Percentiles rank a stretch among this genome's conserved stretches.
Evolutionary conservation across 805 yeast genomes (phyloP).

Genomic region (Myxozyma melibiosi): DNA sequence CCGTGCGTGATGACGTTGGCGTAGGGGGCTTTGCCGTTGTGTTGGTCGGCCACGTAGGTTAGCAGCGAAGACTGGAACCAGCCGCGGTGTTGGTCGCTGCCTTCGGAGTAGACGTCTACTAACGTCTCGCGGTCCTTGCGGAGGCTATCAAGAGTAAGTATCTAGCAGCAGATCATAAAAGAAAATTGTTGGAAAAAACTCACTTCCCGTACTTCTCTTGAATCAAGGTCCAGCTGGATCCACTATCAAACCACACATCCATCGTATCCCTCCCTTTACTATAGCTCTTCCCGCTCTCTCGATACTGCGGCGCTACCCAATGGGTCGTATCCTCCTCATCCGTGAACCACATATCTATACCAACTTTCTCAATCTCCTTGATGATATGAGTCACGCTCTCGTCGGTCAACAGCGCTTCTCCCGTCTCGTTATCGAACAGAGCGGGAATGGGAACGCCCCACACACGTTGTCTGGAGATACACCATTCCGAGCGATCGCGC

Average conservation of each 20-base stretch:
- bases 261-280: conserved; percentile 82
- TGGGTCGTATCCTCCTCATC: conserved; percentile 52
- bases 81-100: conserved; percentile 98
- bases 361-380: conserved; percentile 54
- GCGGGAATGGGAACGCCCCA: conserved; percentile 99
- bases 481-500: conserved; percentile 87
- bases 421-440: conserved; percentile 61
- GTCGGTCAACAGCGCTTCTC: conserved; percentile 63
- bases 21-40: conserved; percentile 60
- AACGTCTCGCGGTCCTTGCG: conserved; percentile 46
- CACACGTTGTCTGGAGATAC: conserved; percentile 90
- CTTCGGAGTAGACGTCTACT: conserved; percentile 89
- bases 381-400: conserved; percentile 62
- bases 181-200: neutral
- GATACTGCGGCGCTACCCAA: conserved; percentile 71
- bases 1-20: conserved; percentile 86
- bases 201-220: conserved; percentile 46
- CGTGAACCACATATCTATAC: conserved; percentile 82
- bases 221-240: conserved; percentile 82
- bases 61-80: conserved; percentile 96
- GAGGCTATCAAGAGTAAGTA: neutral
- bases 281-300: conserved; percentile 49
- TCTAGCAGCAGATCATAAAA: neutral
- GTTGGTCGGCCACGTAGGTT: conserved; percentile 62
- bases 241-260: conserved; percentile 99